Base-by-base conservation (phyloP, 345 rosid genomes). In the Murraya paniculata region DNA sequence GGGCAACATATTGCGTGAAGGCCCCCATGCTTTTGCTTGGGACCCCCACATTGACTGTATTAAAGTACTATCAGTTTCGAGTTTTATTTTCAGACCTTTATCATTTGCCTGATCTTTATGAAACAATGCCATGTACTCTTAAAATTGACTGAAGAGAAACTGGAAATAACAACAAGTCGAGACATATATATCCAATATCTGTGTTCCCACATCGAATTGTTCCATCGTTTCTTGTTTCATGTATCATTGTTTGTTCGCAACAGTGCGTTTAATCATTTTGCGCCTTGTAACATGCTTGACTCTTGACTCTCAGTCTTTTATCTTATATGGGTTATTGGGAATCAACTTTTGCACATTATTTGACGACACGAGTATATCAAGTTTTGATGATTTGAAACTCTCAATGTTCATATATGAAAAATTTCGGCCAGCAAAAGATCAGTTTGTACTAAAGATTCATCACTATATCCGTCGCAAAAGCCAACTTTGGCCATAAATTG, bases 161-260 rank as follows among this genome's bases (percentile, higher is more conserved):
- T 3, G 21, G 35, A 33, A 33, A 74, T 22, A 62, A 74, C 33
- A 27, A 56, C 9, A 9, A 53, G 22, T 18, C 57, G 21, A 53
- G 21, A 18, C 22, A 18, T 0, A 8, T 18, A 18, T 18, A 53
- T 53, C 57, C 57, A 4, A 4, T 19, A 53, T 53, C 57, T 18
- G 41, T 45, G 30, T 74, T 74, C 70, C 77, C 69, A 62, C 30
- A 21, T 74, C 7, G 39, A 45, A 14, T 74, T 74, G 69, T 18
- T 33, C 27, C 36, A 56, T 48, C 35, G 13, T 45, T 45, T n/a
- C 30, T 57, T 72, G 31, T 27, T 58, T 72, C 18, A n/a, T 35
- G 41, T n/a, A 36, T 58, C 31, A 21, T 72, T 22, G 30, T 31
- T 72, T 31, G 55, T 10, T 30, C 3, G 58, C 41, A 33, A 8